Base-by-base conservation (phyloP, 2,329 filamentous ascomycete species). In the Fusarium sulawesiense region DNA sequence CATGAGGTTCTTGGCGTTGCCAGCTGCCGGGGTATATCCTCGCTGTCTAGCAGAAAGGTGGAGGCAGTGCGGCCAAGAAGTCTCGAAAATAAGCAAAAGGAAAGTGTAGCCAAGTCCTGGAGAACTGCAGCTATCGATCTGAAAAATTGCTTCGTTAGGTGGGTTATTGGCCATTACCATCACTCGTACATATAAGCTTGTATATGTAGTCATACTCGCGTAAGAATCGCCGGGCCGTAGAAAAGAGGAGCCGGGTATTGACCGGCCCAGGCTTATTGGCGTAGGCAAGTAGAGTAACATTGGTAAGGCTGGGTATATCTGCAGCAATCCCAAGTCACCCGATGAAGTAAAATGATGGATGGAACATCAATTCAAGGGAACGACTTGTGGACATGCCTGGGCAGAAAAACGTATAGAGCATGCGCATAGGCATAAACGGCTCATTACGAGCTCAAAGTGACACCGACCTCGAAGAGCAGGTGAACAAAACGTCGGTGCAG, bases 401-500 rank as follows among this genome's bases (percentile, higher is more conserved):
- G 60, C 61, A 66, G 68, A 75, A 67, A 72, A 76, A 75, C 74
- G 73, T 76, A 75, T 76, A 70, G 64, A 67, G 60, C 71, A 73
- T 71, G 66, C 67, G 58, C 14, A 56, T 41, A 40, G 69, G 71
- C 73, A 73, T 60, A 60, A 56, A 51, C 49, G 51, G 70, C 71
- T 75, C 70, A 71, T 78, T 67, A 88, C 12, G 85, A 83, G 65
- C 82, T 86, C 45, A 88, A 76, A 25, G 84, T 83, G 14, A 88
- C 84, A 18, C 86, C 85, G 29, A 89, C 81, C 76, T 91, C 87
- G 18, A 89, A 82, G 55, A 91, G 79, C 42, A 92, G 80, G 74
- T 85, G 84, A 27, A 91, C 89, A 74, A 92, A 92, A 67, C 85
- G 84, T 41, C 84, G 81, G 76, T 92, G 89, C 64, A 92, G 79